Conservation (phyloP, 768 basidiomycete genomes). For the Hygrocybe coccinea region DNA sequence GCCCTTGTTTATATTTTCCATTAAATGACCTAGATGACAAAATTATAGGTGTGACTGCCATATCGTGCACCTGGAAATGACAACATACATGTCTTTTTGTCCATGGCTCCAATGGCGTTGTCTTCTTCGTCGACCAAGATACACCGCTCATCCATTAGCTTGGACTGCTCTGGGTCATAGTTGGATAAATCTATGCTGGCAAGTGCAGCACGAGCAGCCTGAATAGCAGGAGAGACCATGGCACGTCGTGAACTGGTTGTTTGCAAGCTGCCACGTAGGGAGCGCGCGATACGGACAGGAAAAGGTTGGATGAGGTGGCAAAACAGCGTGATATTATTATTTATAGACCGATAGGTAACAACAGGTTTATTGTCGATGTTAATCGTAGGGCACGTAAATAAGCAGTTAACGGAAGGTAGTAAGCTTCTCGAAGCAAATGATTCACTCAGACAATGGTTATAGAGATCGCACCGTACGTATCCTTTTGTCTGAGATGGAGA, state of each 20-base stretch:
- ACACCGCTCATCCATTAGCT: slow-evolving; percentile 93
- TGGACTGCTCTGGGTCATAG: slow-evolving; percentile 91
- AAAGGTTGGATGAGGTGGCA: no score
- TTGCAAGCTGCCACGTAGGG: neutral
- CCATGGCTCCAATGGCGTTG: slow-evolving; percentile 74
- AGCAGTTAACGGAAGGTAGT: no score
- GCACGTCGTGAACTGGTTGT: neutral
- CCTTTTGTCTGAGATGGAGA: slow-evolving; percentile 53
- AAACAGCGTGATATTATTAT: no score
- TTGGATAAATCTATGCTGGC: slow-evolving; percentile 70
- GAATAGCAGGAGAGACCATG: slow-evolving; percentile 59
- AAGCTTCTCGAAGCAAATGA: neutral
- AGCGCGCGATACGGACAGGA: no score
- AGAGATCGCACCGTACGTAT: slow-evolving; percentile 52
- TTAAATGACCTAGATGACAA: slow-evolving; percentile 72
- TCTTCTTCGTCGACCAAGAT: slow-evolving; percentile 90
- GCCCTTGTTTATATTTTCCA: slow-evolving; percentile 93
- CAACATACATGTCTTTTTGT: slow-evolving; percentile 91
- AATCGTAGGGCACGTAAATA: no score
- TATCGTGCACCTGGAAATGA: neutral
- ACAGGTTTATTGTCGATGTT: no score
- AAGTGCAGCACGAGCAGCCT: slow-evolving; percentile 59
- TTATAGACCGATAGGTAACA: no score
- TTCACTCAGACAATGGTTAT: slow-evolving; percentile 30
- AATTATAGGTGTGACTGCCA: neutral